Base-by-base conservation (phyloP, 441 rosid genomes). In the Erodium trifolium region DNA sequence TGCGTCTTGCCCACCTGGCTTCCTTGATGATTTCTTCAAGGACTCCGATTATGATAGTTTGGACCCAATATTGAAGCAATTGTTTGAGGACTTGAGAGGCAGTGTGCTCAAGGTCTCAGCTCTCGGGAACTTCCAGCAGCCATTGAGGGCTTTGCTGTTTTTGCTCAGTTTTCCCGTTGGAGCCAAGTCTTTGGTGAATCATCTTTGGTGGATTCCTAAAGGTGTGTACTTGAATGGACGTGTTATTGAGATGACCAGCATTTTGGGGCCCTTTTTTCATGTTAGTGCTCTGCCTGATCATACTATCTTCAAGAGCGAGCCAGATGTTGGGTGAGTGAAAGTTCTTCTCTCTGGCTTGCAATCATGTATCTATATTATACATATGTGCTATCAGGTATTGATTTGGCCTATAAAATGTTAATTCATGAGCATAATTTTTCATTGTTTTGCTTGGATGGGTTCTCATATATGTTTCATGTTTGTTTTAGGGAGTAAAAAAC, bases 131-230 rank as follows among this genome's bases (percentile, higher is more conserved):
- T 92, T 92, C 59, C 94, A 86, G 87, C 97, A 85, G 74, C 98
- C 99, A 0, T 74, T 92, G 70, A 88, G 95, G 79, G 93, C 97
- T 16, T 76, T 95, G 80, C 72, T 78, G 87, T 87, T 79, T 80
- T 84, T 95, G 76, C 82, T 90, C 72, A 78, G 82, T 70, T 88
- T 85, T 74, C 93, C 95, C 0, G 82, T 77, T 12, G 93, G 97
- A 13, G 98, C 95, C 8, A 90, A 81, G 83, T 77, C 97, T 19
- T 82, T 95, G 71, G 97, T 95, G 70, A 86, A 79, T 79, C 96
- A 92, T 78, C 83, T 77, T 2, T 92, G 99, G 99, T 95, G 98
- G 98, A 86, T 92, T 74, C 99, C 99, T 2, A 86, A 84, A n/a
- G 97, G 94, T 31, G 82, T 81, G 49, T 95, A 90, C 77, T 76